Percentiles rank a stretch among this genome's conserved stretches.
phyloP scores from a whole-genome alignment of 2,329 filamentous ascomycete genomes.

The Aspergillus hortae region DNA sequence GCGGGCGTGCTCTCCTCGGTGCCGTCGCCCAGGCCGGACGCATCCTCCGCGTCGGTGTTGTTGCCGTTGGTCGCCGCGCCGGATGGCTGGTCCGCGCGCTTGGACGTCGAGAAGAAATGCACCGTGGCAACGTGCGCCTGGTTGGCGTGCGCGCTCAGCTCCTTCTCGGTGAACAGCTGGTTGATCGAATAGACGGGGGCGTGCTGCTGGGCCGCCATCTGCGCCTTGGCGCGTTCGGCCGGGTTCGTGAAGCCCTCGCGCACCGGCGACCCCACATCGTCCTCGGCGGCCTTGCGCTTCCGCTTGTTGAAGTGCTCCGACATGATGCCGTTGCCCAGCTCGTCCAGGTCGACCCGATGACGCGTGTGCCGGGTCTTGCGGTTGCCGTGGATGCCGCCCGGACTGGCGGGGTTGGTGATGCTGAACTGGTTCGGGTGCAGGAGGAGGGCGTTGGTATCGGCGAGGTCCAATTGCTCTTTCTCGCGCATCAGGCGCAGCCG shows the following conservation, averaged over 20 bases:
- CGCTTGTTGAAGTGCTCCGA: conserved; percentile 51
- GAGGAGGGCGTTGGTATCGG: conserved; percentile 62
- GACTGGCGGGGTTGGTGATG: conserved; percentile 61
- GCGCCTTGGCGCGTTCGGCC: conserved; percentile 52
- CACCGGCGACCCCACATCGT: conserved; percentile 57
- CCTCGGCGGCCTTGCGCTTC: conserved; percentile 58
- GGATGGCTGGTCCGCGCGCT: conserved; percentile 39
- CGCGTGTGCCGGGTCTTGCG: conserved; percentile 62
- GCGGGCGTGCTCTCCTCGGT: conserved; percentile 43
- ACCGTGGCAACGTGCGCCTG: conserved; percentile 58
- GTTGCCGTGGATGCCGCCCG: conserved; percentile 57
- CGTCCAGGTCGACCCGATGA: conserved; percentile 54
- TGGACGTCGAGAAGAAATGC: conserved; percentile 57
- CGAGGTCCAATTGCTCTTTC: conserved; percentile 65
- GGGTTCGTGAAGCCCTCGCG: conserved; percentile 47
- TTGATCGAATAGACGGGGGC: conserved; percentile 60
- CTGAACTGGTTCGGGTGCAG: conserved; percentile 65
- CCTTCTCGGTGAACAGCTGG: conserved; percentile 65
- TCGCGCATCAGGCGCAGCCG: conserved; percentile 58
- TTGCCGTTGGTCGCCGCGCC: conserved; percentile 38
- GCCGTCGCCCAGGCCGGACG: conserved; percentile 31
- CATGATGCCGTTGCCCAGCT: conserved; percentile 46
- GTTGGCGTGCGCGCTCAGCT: conserved; percentile 60
- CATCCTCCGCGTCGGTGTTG: conserved; percentile 40
- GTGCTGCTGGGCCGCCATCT: conserved; percentile 54